These are phyloP conservation scores for Diaporthe ilicicola DNA, from an alignment of 2,329 filamentous ascomycete species.

Conservation along the genomic window DNA sequence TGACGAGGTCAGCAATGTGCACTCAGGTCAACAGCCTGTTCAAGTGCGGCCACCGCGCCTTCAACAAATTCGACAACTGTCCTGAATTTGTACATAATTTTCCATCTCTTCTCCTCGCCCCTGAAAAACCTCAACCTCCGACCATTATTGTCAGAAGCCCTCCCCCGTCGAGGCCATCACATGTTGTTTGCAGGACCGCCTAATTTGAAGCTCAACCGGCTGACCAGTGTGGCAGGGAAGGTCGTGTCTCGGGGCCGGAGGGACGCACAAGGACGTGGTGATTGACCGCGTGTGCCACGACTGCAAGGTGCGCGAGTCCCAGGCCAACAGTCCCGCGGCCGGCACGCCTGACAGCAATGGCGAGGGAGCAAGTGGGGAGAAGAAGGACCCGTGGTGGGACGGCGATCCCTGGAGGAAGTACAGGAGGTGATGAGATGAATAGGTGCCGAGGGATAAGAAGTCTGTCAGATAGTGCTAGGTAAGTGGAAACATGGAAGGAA, in stretches of 20 bases:
- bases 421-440: no score
- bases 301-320: conserved; percentile 34
- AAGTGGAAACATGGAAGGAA: background rate
- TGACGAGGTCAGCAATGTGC: conserved; percentile 36
- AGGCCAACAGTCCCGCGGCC: conserved; percentile 4
- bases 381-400: conserved; percentile 34
- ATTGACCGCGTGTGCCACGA: conserved; percentile 36
- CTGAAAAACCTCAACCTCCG: background rate
- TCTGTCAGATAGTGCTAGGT: background rate
- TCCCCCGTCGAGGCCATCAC: background rate
- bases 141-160: no score
- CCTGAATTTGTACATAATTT: conserved; percentile 31
- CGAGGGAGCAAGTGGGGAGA: background rate
- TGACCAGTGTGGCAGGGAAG: conserved; percentile 26
- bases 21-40: conserved; percentile 38
- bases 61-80: conserved; percentile 40
- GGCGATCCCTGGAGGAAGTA: conserved; percentile 37
- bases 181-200: conserved; percentile 8
- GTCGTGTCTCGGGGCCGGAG: conserved; percentile 38
- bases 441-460: conserved; percentile 6
- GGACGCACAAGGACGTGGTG: conserved; percentile 34
- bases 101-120: background rate
- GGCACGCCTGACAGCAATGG: conserved; percentile 30
- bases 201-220: background rate
- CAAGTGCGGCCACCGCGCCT: conserved; percentile 38